Base-by-base conservation (phyloP, 306 rosid genomes). In the Herpetospermum pedunculosum region DNA sequence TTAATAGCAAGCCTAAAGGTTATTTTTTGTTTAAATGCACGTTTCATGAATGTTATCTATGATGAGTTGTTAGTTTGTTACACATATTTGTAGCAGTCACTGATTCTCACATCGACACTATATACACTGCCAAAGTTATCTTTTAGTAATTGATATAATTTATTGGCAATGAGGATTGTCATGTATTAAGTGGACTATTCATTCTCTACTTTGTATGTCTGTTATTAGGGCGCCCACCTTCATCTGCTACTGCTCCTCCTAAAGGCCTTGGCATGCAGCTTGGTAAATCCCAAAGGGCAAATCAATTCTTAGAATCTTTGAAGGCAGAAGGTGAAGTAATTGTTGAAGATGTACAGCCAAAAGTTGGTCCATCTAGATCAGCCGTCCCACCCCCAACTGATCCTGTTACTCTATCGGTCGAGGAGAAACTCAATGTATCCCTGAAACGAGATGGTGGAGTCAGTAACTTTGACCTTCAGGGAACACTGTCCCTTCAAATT, bases 181-280 rank as follows among this genome's bases (percentile, higher is more conserved):
- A 5, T 60, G 68, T 69, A 6, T 74, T 54, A 52, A 75, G 62
- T 59, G 55, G 76, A 74, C 26, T 37, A 47, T 58, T 38, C 38
- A 9, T 35, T 73, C 48, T 65, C 48, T 65, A 55, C 62, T 14
- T 59, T 77, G 37, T 74, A 34, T 63, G 81, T 48, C 21, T 23
- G 38, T 77, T 69, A 68, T 75, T 82, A 88, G 99, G 89, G 41
- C 97, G 87, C 69, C 91, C 92, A 65, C 82, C 89, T 55, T 88
- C 97, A 59, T 85, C 99, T 78, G 97, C 96, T 53, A 91, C 92
- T 79, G 97, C 99, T 78, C 97, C 97, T 48, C 92, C 99, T 3
- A 94, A 91, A 81, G 96, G 99, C 78, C 88, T 84, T 79, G 96
- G 97, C 46, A 94, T 94, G 99, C 96, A 94, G 87, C 92, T 94